Evolutionary conservation across 805 yeast species (phyloP).

Genomic region (Candida easanensis): DNA sequence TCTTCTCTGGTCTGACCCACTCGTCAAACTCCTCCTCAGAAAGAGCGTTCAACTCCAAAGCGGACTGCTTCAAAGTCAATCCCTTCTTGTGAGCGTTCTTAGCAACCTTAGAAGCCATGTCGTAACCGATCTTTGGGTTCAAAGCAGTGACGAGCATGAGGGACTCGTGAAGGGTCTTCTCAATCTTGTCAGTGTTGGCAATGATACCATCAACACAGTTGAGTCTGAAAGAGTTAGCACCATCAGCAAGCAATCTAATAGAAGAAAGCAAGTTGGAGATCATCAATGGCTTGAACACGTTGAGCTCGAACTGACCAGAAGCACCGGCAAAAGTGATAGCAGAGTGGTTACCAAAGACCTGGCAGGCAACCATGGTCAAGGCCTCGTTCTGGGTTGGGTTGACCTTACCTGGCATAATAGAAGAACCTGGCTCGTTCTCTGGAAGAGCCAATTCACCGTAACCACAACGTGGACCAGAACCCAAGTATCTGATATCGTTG

Average conservation of each 20-base stretch:
- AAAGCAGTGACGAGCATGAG: conserved; percentile 97
- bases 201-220: conserved; percentile 93
- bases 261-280: conserved; percentile 87
- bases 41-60: conserved; percentile 85
- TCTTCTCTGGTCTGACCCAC: conserved; percentile 97
- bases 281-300: conserved; percentile 96
- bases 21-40: conserved; percentile 84
- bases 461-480: conserved; percentile 99
- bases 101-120: conserved; percentile 95
- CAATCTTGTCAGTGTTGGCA: conserved; percentile 87
- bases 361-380: conserved; percentile 95
- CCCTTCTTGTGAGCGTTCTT: conserved; percentile 99
- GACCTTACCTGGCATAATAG: conserved; percentile 99
- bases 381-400: conserved; percentile 99
- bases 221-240: conserved; percentile 81
- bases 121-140: conserved; percentile 98
- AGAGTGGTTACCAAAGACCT: conserved; percentile 95
- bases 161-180: conserved; percentile 86
- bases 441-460: conserved; percentile 95
- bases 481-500: conserved; percentile 95
- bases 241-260: conserved; percentile 86
- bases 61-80: conserved; percentile 89
- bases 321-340: conserved; percentile 98
- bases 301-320: conserved; percentile 96
- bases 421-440: conserved; percentile 98